A percentile compares a stretch with the other conserved stretches of the same genome.
phyloP scores from a whole-genome alignment of 2,329 filamentous ascomycete genomes.

The Neofusicoccum parvum region DNA sequence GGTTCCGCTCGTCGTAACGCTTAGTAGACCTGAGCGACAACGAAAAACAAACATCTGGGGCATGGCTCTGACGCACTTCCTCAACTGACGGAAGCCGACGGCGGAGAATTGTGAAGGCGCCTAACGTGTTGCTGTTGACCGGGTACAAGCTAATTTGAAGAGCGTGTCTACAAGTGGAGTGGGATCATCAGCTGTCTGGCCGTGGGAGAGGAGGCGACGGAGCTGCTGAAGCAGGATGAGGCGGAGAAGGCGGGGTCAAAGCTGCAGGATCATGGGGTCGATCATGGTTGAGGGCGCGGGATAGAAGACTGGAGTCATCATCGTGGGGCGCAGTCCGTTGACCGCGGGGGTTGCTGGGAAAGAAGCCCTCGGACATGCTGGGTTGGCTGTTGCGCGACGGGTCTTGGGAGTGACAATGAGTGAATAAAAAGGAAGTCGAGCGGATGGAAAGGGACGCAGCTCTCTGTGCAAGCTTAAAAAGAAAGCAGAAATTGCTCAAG shows the following conservation, averaged over 20 bases:
- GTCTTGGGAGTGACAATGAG: too few species aligned
- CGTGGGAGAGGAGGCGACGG: constrained; percentile 50
- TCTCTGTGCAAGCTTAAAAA: too few species aligned
- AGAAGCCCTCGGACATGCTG: constrained; percentile 39
- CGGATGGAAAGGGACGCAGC: too few species aligned
- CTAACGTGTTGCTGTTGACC: constrained; percentile 49
- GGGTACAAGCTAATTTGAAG: constrained; percentile 34
- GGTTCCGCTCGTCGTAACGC: constrained; percentile 46
- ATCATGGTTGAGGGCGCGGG: constrained; percentile 46
- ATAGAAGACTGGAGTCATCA: constrained; percentile 46
- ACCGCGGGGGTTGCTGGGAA: constrained; percentile 34
- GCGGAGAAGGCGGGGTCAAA: constrained; percentile 46
- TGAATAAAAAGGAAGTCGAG: too few species aligned
- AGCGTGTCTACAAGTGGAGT: constrained; percentile 51
- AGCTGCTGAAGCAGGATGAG: constrained; percentile 45
- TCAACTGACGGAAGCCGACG: constrained; percentile 45
- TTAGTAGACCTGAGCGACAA: constrained; percentile 48
- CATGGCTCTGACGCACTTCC: constrained; percentile 46
- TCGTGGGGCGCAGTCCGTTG: constrained; percentile 37
- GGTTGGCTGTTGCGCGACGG: not conserved
- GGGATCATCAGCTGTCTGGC: constrained; percentile 50
- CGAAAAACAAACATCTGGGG: constrained; percentile 39
- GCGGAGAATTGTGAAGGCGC: constrained; percentile 51
- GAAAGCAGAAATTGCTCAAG: too few species aligned
- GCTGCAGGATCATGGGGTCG: constrained; percentile 43